Conservation (phyloP, 2,329 filamentous ascomycete genomes). For the Cadophora luteo-olivacea region DNA sequence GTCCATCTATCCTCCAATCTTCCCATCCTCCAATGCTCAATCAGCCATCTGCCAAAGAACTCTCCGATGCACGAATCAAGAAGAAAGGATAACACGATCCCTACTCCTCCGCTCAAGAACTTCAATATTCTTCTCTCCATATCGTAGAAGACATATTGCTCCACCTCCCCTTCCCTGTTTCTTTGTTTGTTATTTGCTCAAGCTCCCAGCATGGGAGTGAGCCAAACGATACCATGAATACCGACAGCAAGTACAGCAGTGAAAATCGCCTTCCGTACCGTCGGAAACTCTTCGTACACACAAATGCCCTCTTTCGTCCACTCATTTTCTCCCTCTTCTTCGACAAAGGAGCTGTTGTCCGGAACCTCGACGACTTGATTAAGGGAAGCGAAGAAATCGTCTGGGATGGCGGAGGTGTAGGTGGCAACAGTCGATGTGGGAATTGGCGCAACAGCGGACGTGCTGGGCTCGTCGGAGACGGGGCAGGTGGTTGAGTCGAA, state of each 20-base stretch:
- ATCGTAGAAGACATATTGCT: neutral
- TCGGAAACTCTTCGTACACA: neutral
- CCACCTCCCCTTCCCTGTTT: neutral
- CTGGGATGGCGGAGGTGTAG: neutral
- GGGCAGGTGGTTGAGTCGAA: neutral
- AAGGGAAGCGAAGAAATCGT: neutral
- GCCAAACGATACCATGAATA: neutral
- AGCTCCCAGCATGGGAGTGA: neutral
- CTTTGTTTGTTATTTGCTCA: neutral
- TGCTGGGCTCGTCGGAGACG: neutral
- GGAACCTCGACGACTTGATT: neutral
- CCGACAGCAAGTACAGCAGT: neutral
- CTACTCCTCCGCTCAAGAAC: neutral
- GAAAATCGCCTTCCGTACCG: neutral
- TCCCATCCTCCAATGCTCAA: neutral
- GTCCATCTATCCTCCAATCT: neutral
- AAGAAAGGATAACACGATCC: neutral
- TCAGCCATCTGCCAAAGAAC: no score
- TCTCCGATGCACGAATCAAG: neutral
- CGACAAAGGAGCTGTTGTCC: neutral
- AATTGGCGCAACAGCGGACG: slow-evolving; percentile 1
- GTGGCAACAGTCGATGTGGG: neutral
- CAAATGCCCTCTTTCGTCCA: neutral
- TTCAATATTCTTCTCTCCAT: neutral
- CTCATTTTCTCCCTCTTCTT: neutral